Evolutionary conservation across 495 filamentous ascomycete species (phyloP), one percentile per base, ranked within the genome.

Genomic region (Trichoderma erinaceum): DNA sequence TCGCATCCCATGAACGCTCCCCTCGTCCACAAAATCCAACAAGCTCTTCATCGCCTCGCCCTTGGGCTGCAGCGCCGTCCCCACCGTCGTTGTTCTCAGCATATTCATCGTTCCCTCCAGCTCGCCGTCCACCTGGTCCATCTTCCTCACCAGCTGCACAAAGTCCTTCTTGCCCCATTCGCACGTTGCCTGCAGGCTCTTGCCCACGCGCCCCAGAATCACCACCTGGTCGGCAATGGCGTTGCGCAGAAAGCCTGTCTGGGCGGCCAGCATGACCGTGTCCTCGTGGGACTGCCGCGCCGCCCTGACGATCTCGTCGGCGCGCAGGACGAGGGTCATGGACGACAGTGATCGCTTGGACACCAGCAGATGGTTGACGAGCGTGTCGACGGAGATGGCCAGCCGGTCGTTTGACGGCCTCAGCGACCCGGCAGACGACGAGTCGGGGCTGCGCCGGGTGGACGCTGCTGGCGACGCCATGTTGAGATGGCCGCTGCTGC

Each of bases 261-360:
- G 87, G 12, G 95, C 91, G 46, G 82, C 84, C 15, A 94, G 85
- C 11, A 93, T 81, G 41, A 92, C 90, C 68, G 89, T 90, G 70
- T 93, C 88, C 74, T 97, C 92, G 67, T 97, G 79, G 29, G 90
- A 84, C 29, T 83, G 80, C 52, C 92, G 88, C 32, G 92, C 90
- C 11, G 86, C 78, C 46, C 86, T 91, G 56, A 95, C 90, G 46
- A 99, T 88, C 71, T 94, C 89, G 73, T 96, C 91, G 68, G 94
- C 95, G 52, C 92, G 91, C 77, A 88, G 88, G 50, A 97, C 92
- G 70, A 93, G 87, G 63, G 79, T 85, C 71, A 94, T 91, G 2
- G 91, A 92, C n/a, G 90, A 90, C 3, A 99, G 86, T 10, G 94
- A 93, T 32, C 92, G 87, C 78, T 98, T 99, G 4, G 96, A 91